Evolutionary conservation across 108 stramenopile species (phyloP).

Genomic region (Stephanodiscus minutulus): DNA sequence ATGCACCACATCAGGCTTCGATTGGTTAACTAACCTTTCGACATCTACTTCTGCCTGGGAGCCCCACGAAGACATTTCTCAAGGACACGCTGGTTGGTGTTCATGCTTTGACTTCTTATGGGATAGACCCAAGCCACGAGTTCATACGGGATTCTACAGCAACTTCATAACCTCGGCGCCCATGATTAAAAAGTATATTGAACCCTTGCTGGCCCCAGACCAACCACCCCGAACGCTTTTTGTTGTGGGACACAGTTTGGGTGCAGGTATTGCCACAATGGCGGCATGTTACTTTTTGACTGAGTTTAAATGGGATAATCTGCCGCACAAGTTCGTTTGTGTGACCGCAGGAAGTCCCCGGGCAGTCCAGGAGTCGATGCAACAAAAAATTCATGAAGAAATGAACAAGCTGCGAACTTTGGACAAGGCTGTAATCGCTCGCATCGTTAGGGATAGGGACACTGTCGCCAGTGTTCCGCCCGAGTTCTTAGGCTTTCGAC

Average conservation of each 20-base stretch:
- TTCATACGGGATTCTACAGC: conserved; percentile 68
- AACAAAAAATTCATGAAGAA: conserved; percentile 34
- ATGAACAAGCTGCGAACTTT: conserved; percentile 7
- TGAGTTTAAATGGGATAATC: conserved; percentile 47
- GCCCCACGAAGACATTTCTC: conserved; percentile 32
- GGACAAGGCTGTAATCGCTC: conserved; percentile 46
- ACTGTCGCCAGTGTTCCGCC: conserved; percentile 54
- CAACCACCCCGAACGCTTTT: conserved; percentile 58
- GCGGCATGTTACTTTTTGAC: conserved; percentile 58
- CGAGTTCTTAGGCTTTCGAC: conserved; percentile 38
- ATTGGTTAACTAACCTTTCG: conserved; percentile 62
- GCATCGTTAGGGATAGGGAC: conserved; percentile 56
- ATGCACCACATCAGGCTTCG: conserved; percentile 55
- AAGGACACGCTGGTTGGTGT: conserved; percentile 37
- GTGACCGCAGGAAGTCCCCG: conserved; percentile 67
- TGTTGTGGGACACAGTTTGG: conserved; percentile 62
- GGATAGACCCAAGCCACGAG: conserved; percentile 42
- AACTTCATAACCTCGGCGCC: conserved; percentile 52
- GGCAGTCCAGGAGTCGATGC: conserved; percentile 41
- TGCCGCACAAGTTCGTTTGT: conserved; percentile 49
- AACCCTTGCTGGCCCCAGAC: conserved; percentile 38
- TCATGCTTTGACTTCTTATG: conserved; percentile 35
- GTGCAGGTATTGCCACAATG: conserved; percentile 65
- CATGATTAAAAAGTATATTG: conserved; percentile 46
- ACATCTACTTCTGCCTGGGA: conserved; percentile 55